Evolutionary conservation across 176 grass and related monocot genomes (phyloP).

Genomic region (Poa annua): DNA sequence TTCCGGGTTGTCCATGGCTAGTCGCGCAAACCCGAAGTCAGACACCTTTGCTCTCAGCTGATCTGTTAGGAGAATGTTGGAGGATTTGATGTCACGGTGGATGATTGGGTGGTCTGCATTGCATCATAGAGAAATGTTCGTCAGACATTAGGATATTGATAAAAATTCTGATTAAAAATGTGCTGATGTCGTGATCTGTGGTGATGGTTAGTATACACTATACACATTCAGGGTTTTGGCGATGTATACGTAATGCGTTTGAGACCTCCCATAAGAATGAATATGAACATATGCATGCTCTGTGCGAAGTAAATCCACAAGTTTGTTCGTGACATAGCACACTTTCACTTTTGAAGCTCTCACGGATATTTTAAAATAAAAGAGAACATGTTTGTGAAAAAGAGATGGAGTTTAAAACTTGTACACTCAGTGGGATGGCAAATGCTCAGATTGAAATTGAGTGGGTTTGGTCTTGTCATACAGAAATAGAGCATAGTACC

Average conservation of each 20-base stretch:
- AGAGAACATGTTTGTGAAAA: neutral
- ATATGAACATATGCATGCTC: neutral
- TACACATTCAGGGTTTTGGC: constrained; percentile 6
- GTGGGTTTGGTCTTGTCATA: neutral
- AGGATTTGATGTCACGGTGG: constrained; percentile 89
- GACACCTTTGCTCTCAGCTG: constrained; percentile 81
- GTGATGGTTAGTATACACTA: constrained; percentile 1
- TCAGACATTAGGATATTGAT: constrained; percentile 25
- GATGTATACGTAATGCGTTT: neutral
- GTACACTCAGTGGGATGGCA: neutral
- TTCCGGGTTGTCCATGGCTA: constrained; percentile 63
- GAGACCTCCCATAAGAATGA: neutral
- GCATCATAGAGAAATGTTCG: constrained; percentile 10
- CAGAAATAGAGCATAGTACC: constrained; percentile 42
- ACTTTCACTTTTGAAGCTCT: neutral
- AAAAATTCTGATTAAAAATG: neutral
- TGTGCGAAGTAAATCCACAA: neutral
- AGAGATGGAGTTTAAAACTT: neutral
- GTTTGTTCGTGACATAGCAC: neutral
- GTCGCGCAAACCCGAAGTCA: constrained; percentile 82
- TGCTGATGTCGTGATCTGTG: neutral
- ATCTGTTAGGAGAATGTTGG: constrained; percentile 85
- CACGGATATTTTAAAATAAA: neutral
- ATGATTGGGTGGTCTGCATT: constrained; percentile 89
- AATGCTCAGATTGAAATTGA: neutral